phyloP scores from a whole-genome alignment of 2,329 filamentous ascomycete species.

The Trichothecium roseum region DNA sequence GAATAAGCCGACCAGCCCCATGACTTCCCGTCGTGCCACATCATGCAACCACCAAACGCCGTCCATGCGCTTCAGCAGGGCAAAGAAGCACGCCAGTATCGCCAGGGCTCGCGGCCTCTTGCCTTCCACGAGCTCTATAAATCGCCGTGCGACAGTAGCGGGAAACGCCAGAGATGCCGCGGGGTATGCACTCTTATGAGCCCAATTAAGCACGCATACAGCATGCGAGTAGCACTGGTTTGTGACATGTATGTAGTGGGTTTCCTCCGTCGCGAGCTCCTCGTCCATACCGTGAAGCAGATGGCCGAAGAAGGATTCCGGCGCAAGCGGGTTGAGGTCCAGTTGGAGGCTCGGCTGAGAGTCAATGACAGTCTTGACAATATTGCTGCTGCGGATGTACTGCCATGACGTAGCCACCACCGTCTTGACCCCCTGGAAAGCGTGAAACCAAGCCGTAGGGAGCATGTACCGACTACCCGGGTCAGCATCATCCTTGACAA shows the following conservation, averaged over 20 bases:
- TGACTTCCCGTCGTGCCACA: conserved; percentile 54
- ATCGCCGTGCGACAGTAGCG: conserved; percentile 51
- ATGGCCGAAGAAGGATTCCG: conserved; percentile 48
- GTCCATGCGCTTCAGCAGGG: conserved; percentile 51
- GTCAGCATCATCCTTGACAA: conserved; percentile 44
- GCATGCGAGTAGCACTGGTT: conserved; percentile 51
- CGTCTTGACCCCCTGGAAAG: conserved; percentile 57
- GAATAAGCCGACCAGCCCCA: conserved; percentile 50
- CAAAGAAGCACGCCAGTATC: conserved; percentile 58
- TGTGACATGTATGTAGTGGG: conserved; percentile 17
- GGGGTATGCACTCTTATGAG: conserved; percentile 48
- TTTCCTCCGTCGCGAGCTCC: conserved; percentile 32
- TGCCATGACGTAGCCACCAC: conserved; percentile 55
- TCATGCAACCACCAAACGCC: conserved; percentile 61
- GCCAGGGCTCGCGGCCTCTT: conserved; percentile 51
- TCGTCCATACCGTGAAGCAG: conserved; percentile 48
- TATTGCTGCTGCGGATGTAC: conserved; percentile 47
- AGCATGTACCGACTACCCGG: conserved; percentile 38
- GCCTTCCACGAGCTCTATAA: conserved; percentile 47
- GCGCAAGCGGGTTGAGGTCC: conserved; percentile 40
- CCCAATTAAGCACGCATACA: conserved; percentile 57
- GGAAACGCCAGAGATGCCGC: conserved; percentile 52
- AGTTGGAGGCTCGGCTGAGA: conserved; percentile 53
- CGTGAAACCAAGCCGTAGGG: conserved; percentile 56
- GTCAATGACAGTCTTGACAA: conserved; percentile 52